Conservation (phyloP, 2,329 filamentous ascomycete genomes). For the Diaporthe longicolla region DNA sequence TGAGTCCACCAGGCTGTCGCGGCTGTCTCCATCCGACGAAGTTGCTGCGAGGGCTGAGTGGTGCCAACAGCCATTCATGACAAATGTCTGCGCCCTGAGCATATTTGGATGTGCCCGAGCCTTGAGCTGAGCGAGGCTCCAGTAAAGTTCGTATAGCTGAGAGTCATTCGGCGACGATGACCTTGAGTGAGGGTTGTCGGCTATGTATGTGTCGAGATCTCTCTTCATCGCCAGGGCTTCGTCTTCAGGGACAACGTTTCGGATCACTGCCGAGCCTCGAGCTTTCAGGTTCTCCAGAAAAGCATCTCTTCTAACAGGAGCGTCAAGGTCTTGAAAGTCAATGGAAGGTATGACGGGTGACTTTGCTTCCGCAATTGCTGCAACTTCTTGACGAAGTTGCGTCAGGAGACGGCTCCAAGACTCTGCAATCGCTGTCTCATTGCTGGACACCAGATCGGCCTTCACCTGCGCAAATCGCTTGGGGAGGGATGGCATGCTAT, state of each 20-base stretch:
- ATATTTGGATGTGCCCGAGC: constrained; percentile 57
- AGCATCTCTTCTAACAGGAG: constrained; percentile 32
- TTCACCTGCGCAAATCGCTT: constrained; percentile 59
- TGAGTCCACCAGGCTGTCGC: constrained; percentile 53
- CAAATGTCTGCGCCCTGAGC: constrained; percentile 61
- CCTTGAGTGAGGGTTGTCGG: constrained; percentile 60
- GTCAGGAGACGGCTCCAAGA: constrained; percentile 58
- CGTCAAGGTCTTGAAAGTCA: constrained; percentile 55
- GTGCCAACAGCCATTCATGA: constrained; percentile 64
- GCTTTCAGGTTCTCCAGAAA: constrained; percentile 50
- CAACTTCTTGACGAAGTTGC: constrained; percentile 55
- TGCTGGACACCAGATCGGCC: constrained; percentile 54
- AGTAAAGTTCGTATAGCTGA: constrained; percentile 56
- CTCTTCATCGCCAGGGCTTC: constrained; percentile 61
- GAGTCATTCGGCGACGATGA: constrained; percentile 49
- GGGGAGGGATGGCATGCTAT: constrained; percentile 54
- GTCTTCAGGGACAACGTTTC: constrained; percentile 50
- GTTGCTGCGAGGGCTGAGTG: constrained; percentile 50
- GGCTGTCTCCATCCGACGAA: background rate
- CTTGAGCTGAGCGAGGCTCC: constrained; percentile 57
- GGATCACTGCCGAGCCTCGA: constrained; percentile 52
- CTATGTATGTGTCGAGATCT: constrained; percentile 66
- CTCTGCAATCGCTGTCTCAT: constrained; percentile 54
- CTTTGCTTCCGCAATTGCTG: constrained; percentile 52
- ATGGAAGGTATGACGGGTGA: constrained; percentile 58